A percentile compares a stretch with the other conserved stretches of the same genome.
These are phyloP conservation scores for Clavulina sp. DNA, from an alignment of 768 basidiomycete genomes.

Conservation along the genomic window DNA sequence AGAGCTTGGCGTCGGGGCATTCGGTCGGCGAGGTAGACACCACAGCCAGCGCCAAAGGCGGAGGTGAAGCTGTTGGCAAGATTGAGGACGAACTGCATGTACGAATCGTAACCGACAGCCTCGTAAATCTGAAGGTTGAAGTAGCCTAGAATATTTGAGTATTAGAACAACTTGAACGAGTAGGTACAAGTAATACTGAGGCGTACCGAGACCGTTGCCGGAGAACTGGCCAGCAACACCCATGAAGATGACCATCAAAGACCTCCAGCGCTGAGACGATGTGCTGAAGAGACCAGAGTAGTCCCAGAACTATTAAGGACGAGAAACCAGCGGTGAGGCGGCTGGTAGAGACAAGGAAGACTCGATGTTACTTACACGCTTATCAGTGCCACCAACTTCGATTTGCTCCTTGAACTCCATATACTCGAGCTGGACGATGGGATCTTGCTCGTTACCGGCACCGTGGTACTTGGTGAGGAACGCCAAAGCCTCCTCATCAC, in stretches of 20 bases:
- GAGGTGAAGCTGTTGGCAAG: slow-evolving; percentile 19
- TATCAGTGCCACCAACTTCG: slow-evolving; percentile 34
- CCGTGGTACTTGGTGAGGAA: slow-evolving; percentile 39
- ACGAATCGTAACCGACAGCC: slow-evolving; percentile 12
- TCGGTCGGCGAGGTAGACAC: slow-evolving; percentile 18
- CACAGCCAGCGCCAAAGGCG: slow-evolving; percentile 18
- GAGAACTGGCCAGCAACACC: slow-evolving; percentile 41
- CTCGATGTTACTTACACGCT: slow-evolving; percentile 39
- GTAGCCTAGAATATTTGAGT: background rate
- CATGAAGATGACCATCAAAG: slow-evolving; percentile 16
- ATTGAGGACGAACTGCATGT: slow-evolving; percentile 21
- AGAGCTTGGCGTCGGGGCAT: slow-evolving; percentile 20
- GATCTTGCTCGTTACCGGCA: slow-evolving; percentile 30
- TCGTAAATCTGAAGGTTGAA: slow-evolving; percentile 14
- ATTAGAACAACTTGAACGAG: slow-evolving; percentile 10
- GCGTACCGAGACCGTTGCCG: slow-evolving; percentile 36
- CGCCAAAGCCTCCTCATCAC: slow-evolving; percentile 29
- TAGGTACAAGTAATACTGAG: slow-evolving; percentile 15
- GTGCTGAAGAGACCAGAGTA: slow-evolving; percentile 8
- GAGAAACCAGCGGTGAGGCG: slow-evolving; percentile 29
- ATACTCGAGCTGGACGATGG: slow-evolving; percentile 34
- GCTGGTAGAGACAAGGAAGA: slow-evolving; percentile 30
- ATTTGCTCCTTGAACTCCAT: slow-evolving; percentile 35
- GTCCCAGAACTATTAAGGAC: slow-evolving; percentile 24
- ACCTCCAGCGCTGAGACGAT: slow-evolving; percentile 15